phyloP scores from a whole-genome alignment of 2,329 filamentous ascomycete species.

The Calonectria ilicicola region DNA sequence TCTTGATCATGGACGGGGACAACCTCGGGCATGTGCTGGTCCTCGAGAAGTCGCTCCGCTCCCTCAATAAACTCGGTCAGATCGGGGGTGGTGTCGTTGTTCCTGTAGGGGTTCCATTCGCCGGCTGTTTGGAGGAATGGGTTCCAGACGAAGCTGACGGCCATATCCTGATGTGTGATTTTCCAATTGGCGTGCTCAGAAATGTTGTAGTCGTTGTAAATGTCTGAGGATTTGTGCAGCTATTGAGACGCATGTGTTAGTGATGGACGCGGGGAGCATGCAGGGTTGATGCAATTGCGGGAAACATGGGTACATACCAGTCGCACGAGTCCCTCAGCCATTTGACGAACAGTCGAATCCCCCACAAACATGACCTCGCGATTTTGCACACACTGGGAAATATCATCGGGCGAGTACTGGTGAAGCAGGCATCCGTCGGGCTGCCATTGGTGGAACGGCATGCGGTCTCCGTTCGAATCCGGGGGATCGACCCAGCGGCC shows the following conservation, averaged over 20 bases:
- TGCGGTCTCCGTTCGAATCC: conserved; percentile 40
- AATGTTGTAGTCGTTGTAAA: background rate
- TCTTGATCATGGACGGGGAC: background rate
- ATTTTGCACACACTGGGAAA: conserved; percentile 62
- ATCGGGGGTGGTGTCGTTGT: background rate
- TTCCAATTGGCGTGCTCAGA: background rate
- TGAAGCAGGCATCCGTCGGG: conserved; percentile 69
- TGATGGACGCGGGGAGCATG: background rate
- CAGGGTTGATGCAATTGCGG: background rate
- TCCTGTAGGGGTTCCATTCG: background rate
- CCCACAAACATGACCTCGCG: conserved; percentile 67
- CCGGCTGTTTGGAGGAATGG: background rate
- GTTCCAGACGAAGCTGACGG: background rate
- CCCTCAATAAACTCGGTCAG: background rate
- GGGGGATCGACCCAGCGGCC: conserved; percentile 60
- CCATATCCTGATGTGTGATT: background rate
- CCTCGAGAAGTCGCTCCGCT: background rate
- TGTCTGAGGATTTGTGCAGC: background rate
- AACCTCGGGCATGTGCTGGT: background rate
- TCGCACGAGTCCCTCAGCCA: conserved; percentile 58
- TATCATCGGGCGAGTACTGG: conserved; percentile 62
- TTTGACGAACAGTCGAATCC: conserved; percentile 67
- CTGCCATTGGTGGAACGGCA: conserved; percentile 64
- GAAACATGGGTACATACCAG: conserved; percentile 4
- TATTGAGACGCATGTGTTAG: background rate